phyloP scores from a whole-genome alignment of 139 green algal genomes.

The Chlorella sorokiniana region DNA sequence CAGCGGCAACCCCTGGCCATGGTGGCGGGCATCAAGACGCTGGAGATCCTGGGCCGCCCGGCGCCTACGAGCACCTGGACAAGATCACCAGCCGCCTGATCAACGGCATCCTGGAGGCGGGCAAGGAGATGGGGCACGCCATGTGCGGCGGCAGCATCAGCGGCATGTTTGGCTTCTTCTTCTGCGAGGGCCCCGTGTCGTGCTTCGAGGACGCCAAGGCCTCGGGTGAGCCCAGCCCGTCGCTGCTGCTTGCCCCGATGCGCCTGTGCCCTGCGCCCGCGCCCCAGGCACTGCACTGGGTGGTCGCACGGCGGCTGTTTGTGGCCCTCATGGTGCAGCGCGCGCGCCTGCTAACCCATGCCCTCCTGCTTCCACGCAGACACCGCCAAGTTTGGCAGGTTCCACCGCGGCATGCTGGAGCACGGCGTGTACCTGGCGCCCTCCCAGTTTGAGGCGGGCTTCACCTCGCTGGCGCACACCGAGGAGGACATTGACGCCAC shows the following conservation, averaged over 20 bases:
- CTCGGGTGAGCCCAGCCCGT: conserved; percentile 29
- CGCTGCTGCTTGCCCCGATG: too few relatives aligned
- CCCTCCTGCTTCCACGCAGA: conserved; percentile 51
- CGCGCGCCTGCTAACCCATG: neutral
- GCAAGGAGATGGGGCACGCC: conserved; percentile 84
- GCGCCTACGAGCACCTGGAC: conserved; percentile 96
- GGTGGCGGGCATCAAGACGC: conserved; percentile 97
- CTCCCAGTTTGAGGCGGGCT: conserved; percentile 92
- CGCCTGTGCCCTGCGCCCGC: too few relatives aligned
- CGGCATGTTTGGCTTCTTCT: conserved; percentile 99
- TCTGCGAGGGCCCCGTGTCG: conserved; percentile 89
- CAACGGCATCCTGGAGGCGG: conserved; percentile 89
- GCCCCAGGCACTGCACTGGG: too few relatives aligned
- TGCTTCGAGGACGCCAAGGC: conserved; percentile 90
- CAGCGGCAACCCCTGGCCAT: conserved; percentile 98
- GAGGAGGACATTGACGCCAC: conserved; percentile 95
- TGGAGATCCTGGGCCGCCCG: conserved; percentile 91
- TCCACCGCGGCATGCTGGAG: conserved; percentile 98
- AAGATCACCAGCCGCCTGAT: conserved; percentile 83
- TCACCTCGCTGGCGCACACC: conserved; percentile 94
- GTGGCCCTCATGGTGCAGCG: neutral
- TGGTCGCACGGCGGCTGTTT: too few relatives aligned
- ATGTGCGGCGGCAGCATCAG: conserved; percentile 87
- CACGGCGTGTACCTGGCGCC: conserved; percentile 97
- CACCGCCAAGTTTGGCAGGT: conserved; percentile 95